Conservation (phyloP, 129 eudicot genomes). For the Pseudognaphalium luteoalbum region DNA sequence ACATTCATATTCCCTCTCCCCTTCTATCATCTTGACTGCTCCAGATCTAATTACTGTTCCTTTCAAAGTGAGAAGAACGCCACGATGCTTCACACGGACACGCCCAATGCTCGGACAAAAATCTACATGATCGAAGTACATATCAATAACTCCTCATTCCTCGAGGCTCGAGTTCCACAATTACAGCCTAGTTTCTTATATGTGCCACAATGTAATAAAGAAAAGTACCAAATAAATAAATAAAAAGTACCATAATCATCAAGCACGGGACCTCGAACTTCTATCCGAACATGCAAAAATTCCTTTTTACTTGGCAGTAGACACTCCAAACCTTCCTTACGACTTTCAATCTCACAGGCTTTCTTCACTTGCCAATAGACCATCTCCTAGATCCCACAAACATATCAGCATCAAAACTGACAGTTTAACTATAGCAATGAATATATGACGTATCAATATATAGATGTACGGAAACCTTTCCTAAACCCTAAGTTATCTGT, state of each 20-base stretch:
- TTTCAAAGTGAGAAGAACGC: constrained; percentile 83
- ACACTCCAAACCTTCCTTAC: constrained; percentile 13
- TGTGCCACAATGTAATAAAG: background rate
- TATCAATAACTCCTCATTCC: constrained; percentile 12
- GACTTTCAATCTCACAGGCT: constrained; percentile 27
- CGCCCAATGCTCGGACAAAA: constrained; percentile 90
- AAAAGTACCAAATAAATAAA: background rate
- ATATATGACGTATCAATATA: background rate
- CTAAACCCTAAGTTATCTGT: background rate
- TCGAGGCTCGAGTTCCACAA: background rate
- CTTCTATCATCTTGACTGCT: constrained; percentile 89
- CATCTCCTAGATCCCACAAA: constrained; percentile 38
- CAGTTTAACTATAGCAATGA: too few species aligned
- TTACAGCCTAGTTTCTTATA: constrained; percentile 1
- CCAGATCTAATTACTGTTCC: constrained; percentile 97
- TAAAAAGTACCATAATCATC: constrained; percentile 63
- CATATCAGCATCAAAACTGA: background rate
- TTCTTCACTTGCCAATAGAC: constrained; percentile 31
- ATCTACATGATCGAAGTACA: constrained; percentile 43
- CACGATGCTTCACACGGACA: constrained; percentile 89
- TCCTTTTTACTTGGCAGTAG: constrained; percentile 51
- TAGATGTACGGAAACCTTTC: background rate
- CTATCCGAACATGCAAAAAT: constrained; percentile 70
- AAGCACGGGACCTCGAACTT: constrained; percentile 74
- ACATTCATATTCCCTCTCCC: constrained; percentile 81